Conservation (phyloP, 2,329 filamentous ascomycete genomes). For the Aaosphaeria arxii region DNA sequence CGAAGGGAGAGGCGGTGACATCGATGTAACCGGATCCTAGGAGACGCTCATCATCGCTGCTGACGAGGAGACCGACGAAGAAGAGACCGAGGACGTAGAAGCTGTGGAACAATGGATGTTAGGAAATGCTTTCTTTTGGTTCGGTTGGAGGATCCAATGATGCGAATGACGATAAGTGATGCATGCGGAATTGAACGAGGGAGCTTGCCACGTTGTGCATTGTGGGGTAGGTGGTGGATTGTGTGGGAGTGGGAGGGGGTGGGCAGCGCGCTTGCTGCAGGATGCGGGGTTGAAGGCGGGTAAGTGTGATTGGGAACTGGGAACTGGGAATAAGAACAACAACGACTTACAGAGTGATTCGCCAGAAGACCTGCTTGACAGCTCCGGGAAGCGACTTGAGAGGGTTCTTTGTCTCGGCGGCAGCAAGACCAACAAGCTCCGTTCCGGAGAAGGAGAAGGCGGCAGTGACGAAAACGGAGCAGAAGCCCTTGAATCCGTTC, state of each 20-base stretch:
- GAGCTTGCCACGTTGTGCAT: too few relatives aligned
- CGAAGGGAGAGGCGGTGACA: constrained; percentile 59
- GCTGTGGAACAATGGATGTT: constrained; percentile 10
- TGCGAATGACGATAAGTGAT: background rate
- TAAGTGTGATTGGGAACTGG: background rate
- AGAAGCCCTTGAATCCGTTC: constrained; percentile 63
- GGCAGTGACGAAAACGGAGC: constrained; percentile 61
- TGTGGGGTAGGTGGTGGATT: too few relatives aligned
- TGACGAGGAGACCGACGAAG: constrained; percentile 45
- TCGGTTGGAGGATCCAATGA: background rate
- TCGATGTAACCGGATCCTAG: constrained; percentile 30
- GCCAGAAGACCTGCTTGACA: constrained; percentile 48
- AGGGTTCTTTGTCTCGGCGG: constrained; percentile 58
- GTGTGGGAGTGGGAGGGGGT: too few relatives aligned
- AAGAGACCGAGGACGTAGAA: constrained; percentile 46
- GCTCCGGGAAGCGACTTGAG: constrained; percentile 47
- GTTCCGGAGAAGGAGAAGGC: constrained; percentile 63
- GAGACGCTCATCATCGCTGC: constrained; percentile 29
- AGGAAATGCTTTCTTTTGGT: too few relatives aligned
- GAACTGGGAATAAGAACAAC: too few relatives aligned
- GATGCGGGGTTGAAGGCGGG: background rate
- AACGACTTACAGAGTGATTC: constrained; percentile 33
- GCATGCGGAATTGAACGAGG: too few relatives aligned
- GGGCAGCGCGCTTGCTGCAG: too few relatives aligned
- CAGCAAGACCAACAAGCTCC: constrained; percentile 60